Conservation (phyloP, 2,329 filamentous ascomycete genomes). For the Penicillium sp. region DNA sequence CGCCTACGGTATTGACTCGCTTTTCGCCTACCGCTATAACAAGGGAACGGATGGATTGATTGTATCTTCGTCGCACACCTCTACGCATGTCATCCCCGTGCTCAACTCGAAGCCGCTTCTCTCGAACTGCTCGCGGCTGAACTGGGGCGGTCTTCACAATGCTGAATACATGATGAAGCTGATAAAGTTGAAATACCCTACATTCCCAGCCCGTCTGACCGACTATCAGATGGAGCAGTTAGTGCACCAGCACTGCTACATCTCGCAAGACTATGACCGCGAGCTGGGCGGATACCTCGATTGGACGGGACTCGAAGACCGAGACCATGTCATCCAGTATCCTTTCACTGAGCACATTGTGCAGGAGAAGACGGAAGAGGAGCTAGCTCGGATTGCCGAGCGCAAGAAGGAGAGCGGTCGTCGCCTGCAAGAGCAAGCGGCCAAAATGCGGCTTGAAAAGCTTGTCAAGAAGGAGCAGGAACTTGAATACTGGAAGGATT, state of each 20-base stretch:
- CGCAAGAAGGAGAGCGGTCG: conserved; percentile 91
- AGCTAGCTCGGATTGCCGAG: conserved; percentile 83
- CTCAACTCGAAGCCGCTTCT: conserved; percentile 79
- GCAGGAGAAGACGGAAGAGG: conserved; percentile 88
- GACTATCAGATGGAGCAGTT: conserved; percentile 82
- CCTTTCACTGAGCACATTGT: conserved; percentile 89
- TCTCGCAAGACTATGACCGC: conserved; percentile 74
- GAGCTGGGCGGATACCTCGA: conserved; percentile 76
- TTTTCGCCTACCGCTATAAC: conserved; percentile 95
- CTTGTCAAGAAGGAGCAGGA: conserved; percentile 94
- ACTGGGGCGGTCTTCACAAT: conserved; percentile 89
- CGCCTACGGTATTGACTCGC: conserved; percentile 89
- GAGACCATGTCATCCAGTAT: conserved; percentile 84
- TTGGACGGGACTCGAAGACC: conserved; percentile 85
- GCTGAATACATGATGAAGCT: conserved; percentile 90
- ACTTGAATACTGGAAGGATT: conserved; percentile 82
- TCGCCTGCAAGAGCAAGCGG: conserved; percentile 87
- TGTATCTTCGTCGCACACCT: conserved; percentile 84
- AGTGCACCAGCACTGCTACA: conserved; percentile 81
- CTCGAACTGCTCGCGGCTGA: conserved; percentile 77
- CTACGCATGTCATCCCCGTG: conserved; percentile 92
- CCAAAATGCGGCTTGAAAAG: conserved; percentile 94
- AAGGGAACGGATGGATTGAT: conserved; percentile 81
- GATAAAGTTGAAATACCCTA: conserved; percentile 83
- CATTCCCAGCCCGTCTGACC: conserved; percentile 79